Base-by-base conservation (phyloP, 495 filamentous ascomycete genomes). In the Halenospora varia region DNA sequence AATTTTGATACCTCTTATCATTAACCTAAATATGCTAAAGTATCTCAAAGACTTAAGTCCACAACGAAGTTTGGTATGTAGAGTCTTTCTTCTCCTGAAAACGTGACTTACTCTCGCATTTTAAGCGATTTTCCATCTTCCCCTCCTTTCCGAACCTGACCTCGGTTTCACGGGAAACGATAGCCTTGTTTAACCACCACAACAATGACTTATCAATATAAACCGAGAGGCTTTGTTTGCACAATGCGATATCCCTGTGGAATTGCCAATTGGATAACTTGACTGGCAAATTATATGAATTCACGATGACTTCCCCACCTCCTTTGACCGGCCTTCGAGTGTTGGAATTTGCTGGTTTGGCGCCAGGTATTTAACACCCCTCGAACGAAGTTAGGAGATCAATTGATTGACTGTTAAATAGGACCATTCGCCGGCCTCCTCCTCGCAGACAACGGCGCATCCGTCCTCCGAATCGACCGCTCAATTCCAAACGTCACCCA, bases 361-460 rank as follows among this genome's bases (percentile, higher is more conserved):
- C 92, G 46, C 91, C 92, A 68, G 90, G 92, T 90, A 76, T 41
- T 17, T 41, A 18, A 4, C 44, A 50, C 51, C 15, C 22, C 18
- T 53, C 4, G 19, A 19, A 40, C 49, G 56, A 17, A n/a, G 45
- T 10, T 26, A 49, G 10, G 19, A 51, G 24, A 15, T 45, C 25
- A 48, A 25, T 24, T 46, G 17, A 26, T 44, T 15, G 6, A 29
- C 41, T 41, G 13, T 44, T 46, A n/a, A 40, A 10, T 53, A 89
- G 91, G 88, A 39, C 93, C 93, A 17, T 97, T 94, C 69, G 86
- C 90, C 29, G 92, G 90, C 59, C 82, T 97, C 50, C 82, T 97
- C 23, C 84, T 96, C 53, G 84, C 90, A 64, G 91, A 96, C 73
- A 90, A 88, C 59, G 93, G 93, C 60, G 93, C 93, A 51, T 82